These are phyloP conservation scores for Staphylotrichum tortipilum DNA, from an alignment of 495 filamentous ascomycete genomes.

Conservation along the genomic window DNA sequence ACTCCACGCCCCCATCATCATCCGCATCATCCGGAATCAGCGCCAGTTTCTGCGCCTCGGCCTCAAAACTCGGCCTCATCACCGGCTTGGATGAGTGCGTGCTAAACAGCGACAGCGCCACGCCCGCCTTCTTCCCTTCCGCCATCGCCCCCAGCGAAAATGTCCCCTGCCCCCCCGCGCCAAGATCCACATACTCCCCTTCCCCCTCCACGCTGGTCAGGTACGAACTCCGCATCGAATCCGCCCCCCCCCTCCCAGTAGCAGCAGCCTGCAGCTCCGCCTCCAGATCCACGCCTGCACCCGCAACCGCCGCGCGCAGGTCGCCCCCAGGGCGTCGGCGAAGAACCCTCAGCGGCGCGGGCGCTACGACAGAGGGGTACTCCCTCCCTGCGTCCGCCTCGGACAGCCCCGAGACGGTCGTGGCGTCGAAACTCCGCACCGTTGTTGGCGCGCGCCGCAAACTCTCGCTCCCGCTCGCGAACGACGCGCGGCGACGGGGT, in stretches of 20 bases:
- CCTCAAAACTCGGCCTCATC: slow-evolving; percentile 80
- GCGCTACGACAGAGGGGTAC: slow-evolving; percentile 28
- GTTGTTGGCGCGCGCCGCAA: slow-evolving; percentile 49
- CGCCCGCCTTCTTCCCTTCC: slow-evolving; percentile 34
- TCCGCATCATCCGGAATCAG: slow-evolving; percentile 75
- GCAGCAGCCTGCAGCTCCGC: too few relatives aligned
- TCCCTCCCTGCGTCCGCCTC: too few relatives aligned
- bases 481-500: slow-evolving; percentile 60
- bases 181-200: slow-evolving; percentile 37
- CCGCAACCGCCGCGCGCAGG: too few relatives aligned
- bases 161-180: slow-evolving; percentile 33
- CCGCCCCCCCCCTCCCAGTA: too few relatives aligned
- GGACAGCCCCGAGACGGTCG: slow-evolving; percentile 42
- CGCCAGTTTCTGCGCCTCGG: slow-evolving; percentile 78
- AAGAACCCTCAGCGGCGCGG: slow-evolving; percentile 53
- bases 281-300: too few relatives aligned
- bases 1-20: slow-evolving; percentile 87
- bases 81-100: slow-evolving; percentile 69
- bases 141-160: slow-evolving; percentile 54
- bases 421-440: slow-evolving; percentile 53
- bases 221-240: slow-evolving; percentile 58
- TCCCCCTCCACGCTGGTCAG: slow-evolving; percentile 31
- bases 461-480: slow-evolving; percentile 62
- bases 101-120: slow-evolving; percentile 58
- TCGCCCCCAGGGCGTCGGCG: slow-evolving; percentile 84